These are phyloP conservation scores for Starmerella potacharoeniae DNA, from an alignment of 805 yeast genomes.

Conservation along the genomic window DNA sequence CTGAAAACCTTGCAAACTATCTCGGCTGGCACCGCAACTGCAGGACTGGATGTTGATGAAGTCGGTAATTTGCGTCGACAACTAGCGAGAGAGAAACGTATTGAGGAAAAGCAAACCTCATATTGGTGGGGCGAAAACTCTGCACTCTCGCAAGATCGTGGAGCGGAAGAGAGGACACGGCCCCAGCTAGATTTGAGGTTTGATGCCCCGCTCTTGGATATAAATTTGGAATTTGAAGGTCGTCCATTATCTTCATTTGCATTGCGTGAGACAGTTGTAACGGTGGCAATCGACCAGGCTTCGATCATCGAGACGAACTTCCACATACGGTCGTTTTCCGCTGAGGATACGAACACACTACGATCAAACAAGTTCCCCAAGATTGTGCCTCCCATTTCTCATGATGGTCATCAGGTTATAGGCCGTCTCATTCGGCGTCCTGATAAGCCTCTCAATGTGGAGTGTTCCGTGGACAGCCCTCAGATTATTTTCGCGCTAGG, in stretches of 20 bases:
- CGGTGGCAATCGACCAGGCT: slow-evolving; percentile 41
- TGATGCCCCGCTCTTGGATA: slow-evolving; percentile 18
- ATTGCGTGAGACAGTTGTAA: slow-evolving; percentile 45
- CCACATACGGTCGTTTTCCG: slow-evolving; percentile 59
- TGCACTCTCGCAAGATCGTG: slow-evolving; percentile 6
- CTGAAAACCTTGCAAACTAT: slow-evolving; percentile 46
- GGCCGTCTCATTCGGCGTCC: slow-evolving; percentile 32
- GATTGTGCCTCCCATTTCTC: slow-evolving; percentile 59
- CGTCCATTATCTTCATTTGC: slow-evolving; percentile 44
- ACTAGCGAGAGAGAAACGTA: slow-evolving; percentile 20
- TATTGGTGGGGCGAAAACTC: slow-evolving; percentile 22
- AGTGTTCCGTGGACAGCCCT: slow-evolving; percentile 59
- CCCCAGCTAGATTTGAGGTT: slow-evolving; percentile 15
- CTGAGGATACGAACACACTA: slow-evolving; percentile 49
- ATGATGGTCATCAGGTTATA: slow-evolving; percentile 60
- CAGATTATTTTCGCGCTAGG: slow-evolving; percentile 73
- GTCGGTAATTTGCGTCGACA: slow-evolving; percentile 25
- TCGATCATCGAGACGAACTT: slow-evolving; percentile 50
- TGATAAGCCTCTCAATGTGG: slow-evolving; percentile 13
- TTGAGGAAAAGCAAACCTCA: slow-evolving; percentile 14
- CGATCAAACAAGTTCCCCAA: slow-evolving; percentile 55
- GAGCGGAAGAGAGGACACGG: not conserved
- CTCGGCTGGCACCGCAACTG: slow-evolving; percentile 37
- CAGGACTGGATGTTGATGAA: slow-evolving; percentile 36
- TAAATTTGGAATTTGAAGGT: slow-evolving; percentile 10